Percentiles rank a stretch among this genome's conserved stretches.
These are phyloP conservation scores for Epichloe aotearoae DNA, from an alignment of 2,329 filamentous ascomycete species.

Conservation along the genomic window DNA sequence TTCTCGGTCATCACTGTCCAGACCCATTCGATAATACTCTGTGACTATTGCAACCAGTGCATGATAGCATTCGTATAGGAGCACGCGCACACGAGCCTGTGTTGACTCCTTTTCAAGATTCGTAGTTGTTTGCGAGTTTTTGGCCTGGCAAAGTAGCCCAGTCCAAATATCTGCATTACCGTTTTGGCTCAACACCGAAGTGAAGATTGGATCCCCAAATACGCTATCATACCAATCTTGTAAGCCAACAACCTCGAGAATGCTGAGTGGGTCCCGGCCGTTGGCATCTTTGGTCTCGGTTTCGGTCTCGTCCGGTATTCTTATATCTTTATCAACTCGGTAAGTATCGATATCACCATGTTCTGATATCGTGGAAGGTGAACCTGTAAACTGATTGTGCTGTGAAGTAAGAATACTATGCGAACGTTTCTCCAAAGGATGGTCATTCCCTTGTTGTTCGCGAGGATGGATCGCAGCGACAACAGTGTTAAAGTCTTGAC, in stretches of 20 bases:
- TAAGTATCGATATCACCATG: background rate
- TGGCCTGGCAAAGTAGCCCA: slow-evolving; percentile 25
- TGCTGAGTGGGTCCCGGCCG: background rate
- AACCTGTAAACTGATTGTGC: background rate
- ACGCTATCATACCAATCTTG: slow-evolving; percentile 44
- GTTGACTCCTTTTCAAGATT: background rate
- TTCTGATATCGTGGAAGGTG: background rate
- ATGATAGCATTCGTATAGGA: slow-evolving; percentile 47
- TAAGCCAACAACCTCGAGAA: slow-evolving; percentile 15
- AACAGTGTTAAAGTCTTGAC: slow-evolving; percentile 36
- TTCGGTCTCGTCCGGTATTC: background rate
- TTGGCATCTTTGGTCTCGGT: background rate
- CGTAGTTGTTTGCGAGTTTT: background rate
- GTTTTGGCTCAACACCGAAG: slow-evolving; percentile 32
- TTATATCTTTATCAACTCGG: background rate
- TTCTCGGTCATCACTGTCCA: slow-evolving; percentile 35
- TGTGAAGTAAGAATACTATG: background rate
- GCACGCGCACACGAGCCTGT: slow-evolving; percentile 29
- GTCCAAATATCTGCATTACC: slow-evolving; percentile 31
- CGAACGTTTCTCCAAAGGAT: background rate
- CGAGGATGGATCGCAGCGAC: slow-evolving; percentile 14
- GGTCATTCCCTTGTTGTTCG: background rate
- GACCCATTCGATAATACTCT: slow-evolving; percentile 40
- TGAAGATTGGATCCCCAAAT: slow-evolving; percentile 47
- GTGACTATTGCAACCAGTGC: slow-evolving; percentile 36